phyloP scores from a whole-genome alignment of 2,329 filamentous ascomycete genomes.

The Colletotrichum cordylinicola region DNA sequence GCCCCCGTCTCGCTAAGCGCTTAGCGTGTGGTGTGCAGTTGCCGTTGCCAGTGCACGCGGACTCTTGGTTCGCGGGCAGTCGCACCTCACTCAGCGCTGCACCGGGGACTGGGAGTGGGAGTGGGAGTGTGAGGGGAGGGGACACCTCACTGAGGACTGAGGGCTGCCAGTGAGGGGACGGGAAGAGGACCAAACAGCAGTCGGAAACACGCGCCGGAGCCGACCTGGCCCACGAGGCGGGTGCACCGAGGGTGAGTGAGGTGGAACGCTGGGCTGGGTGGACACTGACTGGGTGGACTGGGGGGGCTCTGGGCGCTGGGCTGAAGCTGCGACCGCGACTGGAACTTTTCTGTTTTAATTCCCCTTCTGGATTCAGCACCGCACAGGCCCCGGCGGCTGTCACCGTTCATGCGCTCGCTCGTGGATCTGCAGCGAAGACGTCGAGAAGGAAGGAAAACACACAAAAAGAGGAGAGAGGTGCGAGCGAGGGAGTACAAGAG shows the following conservation, averaged over 20 bases:
- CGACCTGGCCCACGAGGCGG: not conserved
- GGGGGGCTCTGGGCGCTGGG: not conserved
- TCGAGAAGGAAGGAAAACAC: not conserved
- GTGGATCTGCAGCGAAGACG: not conserved
- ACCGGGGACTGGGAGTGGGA: not conserved
- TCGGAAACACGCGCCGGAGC: slow-evolving; percentile 23
- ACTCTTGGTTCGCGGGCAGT: not conserved
- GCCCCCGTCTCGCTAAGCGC: slow-evolving; percentile 32
- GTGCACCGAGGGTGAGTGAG: not conserved
- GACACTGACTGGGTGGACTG: not conserved
- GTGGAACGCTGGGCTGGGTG: not conserved
- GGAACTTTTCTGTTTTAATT: not conserved
- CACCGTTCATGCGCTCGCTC: not conserved
- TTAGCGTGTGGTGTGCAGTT: slow-evolving; percentile 24
- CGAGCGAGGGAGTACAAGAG: not conserved
- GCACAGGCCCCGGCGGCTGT: not conserved
- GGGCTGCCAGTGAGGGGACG: not conserved
- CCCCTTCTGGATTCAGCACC: not conserved
- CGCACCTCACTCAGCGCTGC: not conserved
- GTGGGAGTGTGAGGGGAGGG: not conserved
- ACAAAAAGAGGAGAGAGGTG: not conserved
- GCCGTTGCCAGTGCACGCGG: not conserved
- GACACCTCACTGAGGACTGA: not conserved
- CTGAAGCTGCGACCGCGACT: not conserved
- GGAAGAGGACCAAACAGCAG: slow-evolving; percentile 17